Percentiles rank a stretch among this genome's conserved stretches.
These are phyloP conservation scores for Cyclotella kingstonii DNA, from an alignment of 108 stramenopile genomes.

Conservation along the genomic window DNA sequence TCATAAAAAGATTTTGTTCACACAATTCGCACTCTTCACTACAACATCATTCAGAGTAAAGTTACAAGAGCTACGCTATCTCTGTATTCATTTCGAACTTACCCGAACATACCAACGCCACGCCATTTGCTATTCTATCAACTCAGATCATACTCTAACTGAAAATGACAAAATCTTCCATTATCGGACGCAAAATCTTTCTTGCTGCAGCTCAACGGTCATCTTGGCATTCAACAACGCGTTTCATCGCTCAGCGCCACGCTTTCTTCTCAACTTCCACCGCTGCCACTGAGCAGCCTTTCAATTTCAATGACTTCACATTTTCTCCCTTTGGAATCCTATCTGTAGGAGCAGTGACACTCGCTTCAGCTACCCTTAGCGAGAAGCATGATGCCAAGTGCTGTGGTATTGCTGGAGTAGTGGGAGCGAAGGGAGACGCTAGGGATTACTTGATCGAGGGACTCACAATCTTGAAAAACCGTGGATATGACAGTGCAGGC, in stretches of 20 bases:
- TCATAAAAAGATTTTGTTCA: no score
- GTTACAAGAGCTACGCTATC: no score
- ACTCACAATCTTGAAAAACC: conserved; percentile 93
- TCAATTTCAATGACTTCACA: no score
- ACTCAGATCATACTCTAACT: neutral
- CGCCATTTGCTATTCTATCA: neutral
- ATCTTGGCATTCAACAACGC: conserved; percentile 8
- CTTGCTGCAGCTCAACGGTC: conserved; percentile 30
- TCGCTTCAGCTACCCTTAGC: no score
- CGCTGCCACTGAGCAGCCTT: no score
- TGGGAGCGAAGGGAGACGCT: conserved; percentile 48
- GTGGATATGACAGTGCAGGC: conserved; percentile 99
- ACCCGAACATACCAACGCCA: neutral
- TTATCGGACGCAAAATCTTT: conserved; percentile 30
- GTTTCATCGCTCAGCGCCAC: conserved; percentile 23
- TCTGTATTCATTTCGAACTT: neutral
- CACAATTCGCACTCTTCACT: no score
- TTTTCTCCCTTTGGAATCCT: no score
- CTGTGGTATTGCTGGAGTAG: conserved; percentile 64
- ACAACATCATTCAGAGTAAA: no score
- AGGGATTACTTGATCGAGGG: conserved; percentile 85
- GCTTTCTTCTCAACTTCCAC: conserved; percentile 14
- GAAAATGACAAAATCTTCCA: conserved; percentile 27
- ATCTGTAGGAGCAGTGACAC: no score
- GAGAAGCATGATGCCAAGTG: no score